A percentile compares a stretch with the other conserved stretches of the same genome.
Evolutionary conservation across 108 stramenopile genomes (phyloP).

Genomic region (Epithemia pelagica): DNA sequence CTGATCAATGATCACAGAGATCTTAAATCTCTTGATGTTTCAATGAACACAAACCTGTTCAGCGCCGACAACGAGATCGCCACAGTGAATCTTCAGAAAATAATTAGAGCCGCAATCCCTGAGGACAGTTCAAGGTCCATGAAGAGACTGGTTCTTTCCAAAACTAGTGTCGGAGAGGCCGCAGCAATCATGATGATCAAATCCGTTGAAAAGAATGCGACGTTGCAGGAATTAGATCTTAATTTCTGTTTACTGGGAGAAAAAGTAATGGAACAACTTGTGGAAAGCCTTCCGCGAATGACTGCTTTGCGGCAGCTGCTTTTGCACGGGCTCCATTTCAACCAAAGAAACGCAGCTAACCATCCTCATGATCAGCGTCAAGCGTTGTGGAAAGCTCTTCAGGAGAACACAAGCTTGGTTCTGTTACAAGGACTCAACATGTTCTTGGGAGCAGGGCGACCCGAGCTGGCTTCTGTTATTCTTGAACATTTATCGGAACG

Average conservation of each 20-base stretch:
- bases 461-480: background rate
- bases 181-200: background rate
- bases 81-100: background rate
- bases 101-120: background rate
- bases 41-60: background rate
- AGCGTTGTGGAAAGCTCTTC: background rate
- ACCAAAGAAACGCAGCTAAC: background rate
- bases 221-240: background rate
- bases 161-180: background rate
- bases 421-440: background rate
- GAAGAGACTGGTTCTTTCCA: background rate
- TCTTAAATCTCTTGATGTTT: background rate
- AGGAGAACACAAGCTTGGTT: background rate
- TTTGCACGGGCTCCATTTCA: background rate
- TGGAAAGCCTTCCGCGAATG: background rate
- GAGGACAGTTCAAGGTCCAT: background rate
- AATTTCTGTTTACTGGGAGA: background rate
- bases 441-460: background rate
- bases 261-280: background rate
- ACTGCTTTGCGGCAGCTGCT: background rate
- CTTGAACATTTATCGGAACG: background rate
- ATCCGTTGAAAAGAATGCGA: background rate
- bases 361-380: background rate
- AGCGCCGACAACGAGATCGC: background rate
- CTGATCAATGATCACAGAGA: background rate